Evolutionary conservation across 2,329 filamentous ascomycete species (phyloP).

Genomic region (Epichloe scottii): DNA sequence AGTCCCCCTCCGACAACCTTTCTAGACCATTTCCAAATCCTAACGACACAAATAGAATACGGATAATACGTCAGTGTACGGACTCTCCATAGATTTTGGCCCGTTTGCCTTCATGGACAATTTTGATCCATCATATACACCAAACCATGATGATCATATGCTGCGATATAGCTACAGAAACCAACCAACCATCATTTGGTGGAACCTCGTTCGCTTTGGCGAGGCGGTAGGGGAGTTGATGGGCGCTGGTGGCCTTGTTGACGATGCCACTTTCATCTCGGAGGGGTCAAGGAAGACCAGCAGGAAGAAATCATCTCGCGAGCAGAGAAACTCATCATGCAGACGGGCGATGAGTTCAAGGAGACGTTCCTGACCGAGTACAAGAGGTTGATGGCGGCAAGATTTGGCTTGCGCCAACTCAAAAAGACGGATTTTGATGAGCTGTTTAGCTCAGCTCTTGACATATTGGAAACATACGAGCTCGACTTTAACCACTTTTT

Average conservation of each 20-base stretch:
- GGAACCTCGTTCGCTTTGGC: slow-evolving; percentile 87
- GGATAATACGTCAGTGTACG: slow-evolving; percentile 87
- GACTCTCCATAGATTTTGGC: slow-evolving; percentile 85
- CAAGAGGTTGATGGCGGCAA: slow-evolving; percentile 66
- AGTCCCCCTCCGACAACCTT: slow-evolving; percentile 1
- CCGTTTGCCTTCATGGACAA: slow-evolving; percentile 97
- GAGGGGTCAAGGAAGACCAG: slow-evolving; percentile 51
- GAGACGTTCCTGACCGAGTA: slow-evolving; percentile 81
- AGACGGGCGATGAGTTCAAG: slow-evolving; percentile 78
- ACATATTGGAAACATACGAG: slow-evolving; percentile 68
- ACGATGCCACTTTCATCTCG: slow-evolving; percentile 56
- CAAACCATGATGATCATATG: slow-evolving; percentile 87
- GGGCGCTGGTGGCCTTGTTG: slow-evolving; percentile 60
- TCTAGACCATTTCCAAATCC: slow-evolving; percentile 1
- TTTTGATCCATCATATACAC: slow-evolving; percentile 88
- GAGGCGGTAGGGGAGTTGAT: slow-evolving; percentile 83
- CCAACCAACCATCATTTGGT: slow-evolving; percentile 95
- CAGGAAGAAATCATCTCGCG: slow-evolving; percentile 59
- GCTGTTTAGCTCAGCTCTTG: slow-evolving; percentile 70
- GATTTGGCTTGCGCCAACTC: slow-evolving; percentile 61
- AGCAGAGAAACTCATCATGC: slow-evolving; percentile 73
- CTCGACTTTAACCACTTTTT: slow-evolving; percentile 95
- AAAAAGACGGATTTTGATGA: slow-evolving; percentile 66
- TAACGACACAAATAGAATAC: slow-evolving; percentile 49
- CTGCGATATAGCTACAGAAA: slow-evolving; percentile 86